Conservation (phyloP, 306 rosid species). For the Cajanus cajan region DNA sequence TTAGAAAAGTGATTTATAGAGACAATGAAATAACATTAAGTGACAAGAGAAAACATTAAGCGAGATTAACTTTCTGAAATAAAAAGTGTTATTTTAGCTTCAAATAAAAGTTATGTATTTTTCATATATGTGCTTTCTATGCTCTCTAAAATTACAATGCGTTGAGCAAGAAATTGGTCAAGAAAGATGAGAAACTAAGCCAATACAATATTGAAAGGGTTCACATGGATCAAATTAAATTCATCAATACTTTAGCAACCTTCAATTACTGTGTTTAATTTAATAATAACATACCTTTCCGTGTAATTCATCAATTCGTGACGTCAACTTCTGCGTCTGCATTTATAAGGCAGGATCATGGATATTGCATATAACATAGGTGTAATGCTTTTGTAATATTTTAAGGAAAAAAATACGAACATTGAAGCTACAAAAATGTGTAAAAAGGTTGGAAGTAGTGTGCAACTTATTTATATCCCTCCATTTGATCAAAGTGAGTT, state of each 20-base stretch:
- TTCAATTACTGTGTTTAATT: not conserved
- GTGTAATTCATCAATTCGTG: constrained; percentile 52
- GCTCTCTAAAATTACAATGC: too few species aligned
- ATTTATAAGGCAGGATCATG: not conserved
- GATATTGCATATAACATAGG: not conserved
- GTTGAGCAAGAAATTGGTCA: not conserved
- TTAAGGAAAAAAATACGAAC: too few species aligned
- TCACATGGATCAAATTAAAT: not conserved
- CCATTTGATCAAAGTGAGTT: not conserved
- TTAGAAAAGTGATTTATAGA: too few species aligned
- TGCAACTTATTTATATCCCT: not conserved
- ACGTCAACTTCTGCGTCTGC: constrained; percentile 53
- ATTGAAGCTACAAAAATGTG: too few species aligned
- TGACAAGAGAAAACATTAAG: too few species aligned
- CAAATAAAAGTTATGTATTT: too few species aligned
- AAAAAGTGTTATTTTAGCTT: too few species aligned
- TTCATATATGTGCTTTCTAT: too few species aligned
- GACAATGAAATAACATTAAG: too few species aligned
- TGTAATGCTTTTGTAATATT: too few species aligned
- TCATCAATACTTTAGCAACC: not conserved
- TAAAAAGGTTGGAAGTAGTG: not conserved
- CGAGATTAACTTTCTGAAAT: too few species aligned
- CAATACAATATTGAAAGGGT: not conserved
- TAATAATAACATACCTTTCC: constrained; percentile 39
- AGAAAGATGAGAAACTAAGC: not conserved